phyloP scores from a whole-genome alignment of 495 filamentous ascomycete genomes.

The Aspergillus carlsbadensis region DNA sequence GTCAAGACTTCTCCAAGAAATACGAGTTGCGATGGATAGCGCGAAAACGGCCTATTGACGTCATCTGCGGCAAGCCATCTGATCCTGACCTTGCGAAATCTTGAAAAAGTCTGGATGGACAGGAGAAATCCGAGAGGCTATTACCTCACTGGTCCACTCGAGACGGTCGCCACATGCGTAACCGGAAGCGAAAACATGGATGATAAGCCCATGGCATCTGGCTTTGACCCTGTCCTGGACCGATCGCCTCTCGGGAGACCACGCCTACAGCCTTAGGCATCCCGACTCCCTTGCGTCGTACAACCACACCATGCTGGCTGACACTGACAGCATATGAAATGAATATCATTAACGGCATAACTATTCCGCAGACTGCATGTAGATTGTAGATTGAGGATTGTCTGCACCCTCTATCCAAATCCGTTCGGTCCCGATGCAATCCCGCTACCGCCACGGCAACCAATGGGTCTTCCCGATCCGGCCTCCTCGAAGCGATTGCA shows the following conservation, averaged over 20 bases:
- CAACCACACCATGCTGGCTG: conserved; percentile 1
- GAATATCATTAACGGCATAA: too few species aligned
- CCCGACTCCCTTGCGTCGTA: conserved; percentile 14
- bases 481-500: neutral
- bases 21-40: neutral
- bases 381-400: too few species aligned
- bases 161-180: neutral
- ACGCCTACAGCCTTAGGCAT: conserved; percentile 6
- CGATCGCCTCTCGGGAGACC: conserved; percentile 7
- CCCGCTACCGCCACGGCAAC: neutral
- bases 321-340: neutral
- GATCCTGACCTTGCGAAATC: neutral
- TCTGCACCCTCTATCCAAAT: too few species aligned
- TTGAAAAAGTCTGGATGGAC: neutral
- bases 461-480: neutral
- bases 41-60: conserved; percentile 10
- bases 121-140: neutral
- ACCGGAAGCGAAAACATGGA: neutral
- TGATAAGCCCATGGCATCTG: neutral
- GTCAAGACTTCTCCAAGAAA: conserved; percentile 4
- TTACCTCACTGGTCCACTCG: neutral
- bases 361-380: too few species aligned
- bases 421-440: neutral
- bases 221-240: neutral
- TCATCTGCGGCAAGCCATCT: conserved; percentile 12